Conservation (phyloP, 2,329 filamentous ascomycete species). For the Sarocladium kiliense region DNA sequence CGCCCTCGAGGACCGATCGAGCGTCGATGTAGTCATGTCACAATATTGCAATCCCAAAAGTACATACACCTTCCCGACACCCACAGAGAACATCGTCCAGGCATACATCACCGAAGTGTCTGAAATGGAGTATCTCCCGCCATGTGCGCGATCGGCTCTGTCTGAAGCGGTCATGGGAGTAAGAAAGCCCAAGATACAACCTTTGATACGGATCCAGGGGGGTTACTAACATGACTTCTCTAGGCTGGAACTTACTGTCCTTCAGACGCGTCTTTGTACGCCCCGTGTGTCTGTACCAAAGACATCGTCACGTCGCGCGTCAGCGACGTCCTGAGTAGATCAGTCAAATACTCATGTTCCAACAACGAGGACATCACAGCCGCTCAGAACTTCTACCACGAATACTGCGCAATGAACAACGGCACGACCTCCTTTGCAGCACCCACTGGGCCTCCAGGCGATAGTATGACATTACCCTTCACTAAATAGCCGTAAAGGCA, state of each 20-base stretch:
- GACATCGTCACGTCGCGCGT: conserved; percentile 39
- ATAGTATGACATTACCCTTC: conserved; percentile 32
- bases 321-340: conserved; percentile 36
- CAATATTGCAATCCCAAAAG: conserved; percentile 44
- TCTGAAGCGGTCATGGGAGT: conserved; percentile 27
- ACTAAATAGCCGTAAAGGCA: too few species aligned
- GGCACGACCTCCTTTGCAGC: conserved; percentile 45
- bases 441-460: conserved; percentile 41
- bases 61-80: conserved; percentile 34
- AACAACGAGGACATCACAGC: conserved; percentile 41
- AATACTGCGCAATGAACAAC: conserved; percentile 45
- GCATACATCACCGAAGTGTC: conserved; percentile 47
- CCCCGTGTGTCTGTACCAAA: conserved; percentile 48
- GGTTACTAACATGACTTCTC: too few species aligned
- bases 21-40: conserved; percentile 37
- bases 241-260: conserved; percentile 32
- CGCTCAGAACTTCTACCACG: conserved; percentile 44
- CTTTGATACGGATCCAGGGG: too few species aligned
- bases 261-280: conserved; percentile 33
- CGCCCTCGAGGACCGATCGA: conserved; percentile 39
- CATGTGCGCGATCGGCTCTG: conserved; percentile 28
- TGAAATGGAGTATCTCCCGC: conserved; percentile 30
- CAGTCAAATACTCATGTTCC: conserved; percentile 39
- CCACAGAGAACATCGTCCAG: conserved; percentile 33
- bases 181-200: conserved; percentile 11